Conservation (phyloP, 2,329 filamentous ascomycete species). For the Xylariaceae sp. region DNA sequence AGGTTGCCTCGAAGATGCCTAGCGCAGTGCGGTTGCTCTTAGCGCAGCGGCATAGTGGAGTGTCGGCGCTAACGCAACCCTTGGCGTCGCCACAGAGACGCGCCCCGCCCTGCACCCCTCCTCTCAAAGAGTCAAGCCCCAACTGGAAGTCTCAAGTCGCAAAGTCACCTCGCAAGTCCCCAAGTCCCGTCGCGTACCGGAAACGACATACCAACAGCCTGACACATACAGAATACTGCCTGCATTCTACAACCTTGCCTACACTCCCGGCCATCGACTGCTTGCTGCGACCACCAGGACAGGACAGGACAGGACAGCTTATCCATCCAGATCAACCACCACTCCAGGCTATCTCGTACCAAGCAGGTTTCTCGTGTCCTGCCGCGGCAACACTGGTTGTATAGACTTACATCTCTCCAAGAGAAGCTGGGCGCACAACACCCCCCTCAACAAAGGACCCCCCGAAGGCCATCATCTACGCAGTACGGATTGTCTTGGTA, state of each 20-base stretch:
- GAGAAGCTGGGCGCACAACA: slow-evolving; percentile 6
- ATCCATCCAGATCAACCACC: slow-evolving; percentile 5
- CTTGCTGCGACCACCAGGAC: slow-evolving; percentile 5
- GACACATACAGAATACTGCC: neutral
- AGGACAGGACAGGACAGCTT: slow-evolving; percentile 10
- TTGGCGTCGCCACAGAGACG: slow-evolving; percentile 27
- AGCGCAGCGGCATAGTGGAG: neutral
- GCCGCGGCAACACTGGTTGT: slow-evolving; percentile 7
- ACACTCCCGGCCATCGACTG: no score
- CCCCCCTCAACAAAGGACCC: slow-evolving; percentile 5
- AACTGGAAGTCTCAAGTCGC: slow-evolving; percentile 16
- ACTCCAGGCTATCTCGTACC: slow-evolving; percentile 1
- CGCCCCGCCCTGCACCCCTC: slow-evolving; percentile 18
- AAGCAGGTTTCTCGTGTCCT: slow-evolving; percentile 15
- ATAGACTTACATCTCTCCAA: slow-evolving; percentile 17
- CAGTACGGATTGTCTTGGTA: no score
- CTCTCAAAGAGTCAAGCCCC: neutral
- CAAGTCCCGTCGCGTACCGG: slow-evolving; percentile 19
- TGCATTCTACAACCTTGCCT: no score
- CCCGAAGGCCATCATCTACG: neutral
- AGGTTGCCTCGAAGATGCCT: no score
- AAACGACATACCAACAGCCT: slow-evolving; percentile 13
- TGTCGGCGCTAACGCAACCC: slow-evolving; percentile 33
- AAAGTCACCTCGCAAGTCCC: slow-evolving; percentile 17
- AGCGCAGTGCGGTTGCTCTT: no score